phyloP scores from a whole-genome alignment of 768 basidiomycete species.

The Boletus sp. region DNA sequence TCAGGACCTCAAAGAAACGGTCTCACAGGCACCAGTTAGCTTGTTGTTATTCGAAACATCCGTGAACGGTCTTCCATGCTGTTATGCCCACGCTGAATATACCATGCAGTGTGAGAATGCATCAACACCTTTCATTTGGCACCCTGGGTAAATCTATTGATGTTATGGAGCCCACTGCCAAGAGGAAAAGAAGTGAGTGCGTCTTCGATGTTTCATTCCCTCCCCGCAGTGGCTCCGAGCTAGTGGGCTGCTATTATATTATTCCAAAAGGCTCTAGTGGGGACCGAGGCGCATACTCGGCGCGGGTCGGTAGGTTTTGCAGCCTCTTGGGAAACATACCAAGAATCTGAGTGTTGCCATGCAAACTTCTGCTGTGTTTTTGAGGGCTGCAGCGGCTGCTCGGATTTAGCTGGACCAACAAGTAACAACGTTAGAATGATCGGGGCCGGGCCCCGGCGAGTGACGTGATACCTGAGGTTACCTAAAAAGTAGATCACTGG shows the following conservation, averaged over 20 bases:
- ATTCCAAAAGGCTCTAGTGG: too few relatives aligned
- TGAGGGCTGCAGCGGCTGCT: too few relatives aligned
- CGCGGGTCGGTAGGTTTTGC: neutral
- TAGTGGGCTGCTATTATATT: too few relatives aligned
- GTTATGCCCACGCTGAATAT: neutral
- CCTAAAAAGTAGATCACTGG: conserved; percentile 11
- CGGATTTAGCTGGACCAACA: too few relatives aligned
- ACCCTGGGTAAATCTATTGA: neutral
- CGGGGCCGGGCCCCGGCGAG: neutral
- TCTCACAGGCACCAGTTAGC: too few relatives aligned
- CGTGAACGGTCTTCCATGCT: too few relatives aligned
- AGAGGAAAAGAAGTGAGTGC: neutral
- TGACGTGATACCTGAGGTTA: neutral
- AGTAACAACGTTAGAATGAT: neutral
- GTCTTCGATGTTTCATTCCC: neutral
- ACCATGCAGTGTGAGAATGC: neutral
- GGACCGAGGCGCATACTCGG: too few relatives aligned
- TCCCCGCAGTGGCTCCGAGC: neutral
- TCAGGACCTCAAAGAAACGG: neutral
- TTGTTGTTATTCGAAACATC: too few relatives aligned
- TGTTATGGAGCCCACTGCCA: neutral
- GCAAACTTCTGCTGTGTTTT: neutral
- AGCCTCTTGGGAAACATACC: too few relatives aligned
- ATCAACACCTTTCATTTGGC: neutral
- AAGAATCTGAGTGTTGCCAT: too few relatives aligned